Base-by-base conservation (phyloP, 1,284 basidiomycete species). In the Pseudozyma sp. region DNA sequence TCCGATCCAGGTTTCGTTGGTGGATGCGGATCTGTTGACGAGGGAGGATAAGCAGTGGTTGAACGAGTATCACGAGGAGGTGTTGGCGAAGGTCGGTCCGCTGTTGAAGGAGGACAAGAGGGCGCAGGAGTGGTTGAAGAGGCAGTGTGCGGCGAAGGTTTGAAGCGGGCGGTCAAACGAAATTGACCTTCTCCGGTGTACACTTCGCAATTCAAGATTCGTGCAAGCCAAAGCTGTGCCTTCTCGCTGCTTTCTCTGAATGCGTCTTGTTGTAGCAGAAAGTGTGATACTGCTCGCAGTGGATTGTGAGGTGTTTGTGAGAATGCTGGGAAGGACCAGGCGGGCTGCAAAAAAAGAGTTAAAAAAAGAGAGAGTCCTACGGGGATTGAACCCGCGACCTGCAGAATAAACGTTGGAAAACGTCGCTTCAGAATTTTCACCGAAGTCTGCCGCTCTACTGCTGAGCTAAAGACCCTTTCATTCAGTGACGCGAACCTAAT, bases 1-100 rank as follows among this genome's bases (percentile, higher is more conserved):
- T 58, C 96, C 96, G 0, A 94, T 98, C 44, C 92, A 96, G 79
- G 92, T 91, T 63, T 92, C 89, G 61, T 87, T 99, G 46, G 86
- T 98, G 43, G 91, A 95, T 61, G 68, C 85, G 4, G 82, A 84
- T 0, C 85, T 99, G 47, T 84, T 99, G 49, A 88, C 88, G 5
- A 86, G 79, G 6, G 86, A 88, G 29, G 95, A 98, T 86, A 88
- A 87, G 70, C 84, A 85, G 54, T 99, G 96, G 96, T 70, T 98
- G 68, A 90, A 98, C 80, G 87, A 85, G 4, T 98, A 98, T 83
- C 94, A 99, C 84, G 87, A 87, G 7, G 92, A 94, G 82, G 89
- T 92, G 0, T 86, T 88, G 81, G 86, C 88, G 61, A 97, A 97
- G 85, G 88, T 98, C 4, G 87, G 87, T 5, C 93, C 93, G 8